phyloP scores from a whole-genome alignment of 495 filamentous ascomycete species.

The Lasiosphaeris hirsuta region DNA sequence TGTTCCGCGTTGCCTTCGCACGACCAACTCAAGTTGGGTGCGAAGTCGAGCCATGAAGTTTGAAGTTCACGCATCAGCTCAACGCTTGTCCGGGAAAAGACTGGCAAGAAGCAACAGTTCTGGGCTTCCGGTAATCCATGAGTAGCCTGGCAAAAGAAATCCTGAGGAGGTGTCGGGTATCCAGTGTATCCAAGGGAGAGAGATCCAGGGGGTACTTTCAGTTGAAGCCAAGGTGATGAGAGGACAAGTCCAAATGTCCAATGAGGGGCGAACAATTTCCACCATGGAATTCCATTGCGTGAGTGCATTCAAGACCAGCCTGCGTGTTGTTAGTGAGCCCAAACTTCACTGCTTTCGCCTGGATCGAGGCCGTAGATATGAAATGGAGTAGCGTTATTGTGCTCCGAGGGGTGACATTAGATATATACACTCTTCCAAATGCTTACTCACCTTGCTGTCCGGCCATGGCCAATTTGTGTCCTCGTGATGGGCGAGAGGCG shows the following conservation, averaged over 20 bases:
- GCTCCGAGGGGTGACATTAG: constrained; percentile 29
- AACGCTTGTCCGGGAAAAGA: too few relatives aligned
- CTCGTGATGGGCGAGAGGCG: constrained; percentile 28
- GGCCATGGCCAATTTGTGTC: constrained; percentile 27
- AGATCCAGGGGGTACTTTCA: not conserved
- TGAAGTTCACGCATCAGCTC: not conserved
- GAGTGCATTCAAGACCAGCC: constrained; percentile 5
- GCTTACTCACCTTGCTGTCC: constrained; percentile 50
- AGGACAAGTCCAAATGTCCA: not conserved
- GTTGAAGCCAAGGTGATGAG: not conserved
- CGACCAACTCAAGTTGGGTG: too few relatives aligned
- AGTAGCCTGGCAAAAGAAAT: not conserved
- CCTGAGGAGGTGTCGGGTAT: not conserved
- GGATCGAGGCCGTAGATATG: constrained; percentile 10
- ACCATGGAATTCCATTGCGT: too few relatives aligned
- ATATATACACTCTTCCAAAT: constrained; percentile 45
- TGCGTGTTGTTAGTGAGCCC: constrained; percentile 26
- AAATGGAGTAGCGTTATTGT: constrained; percentile 28
- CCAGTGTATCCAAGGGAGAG: not conserved
- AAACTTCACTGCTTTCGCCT: constrained; percentile 10
- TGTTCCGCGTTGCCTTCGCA: too few relatives aligned
- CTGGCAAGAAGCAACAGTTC: too few relatives aligned
- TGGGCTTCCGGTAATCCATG: too few relatives aligned
- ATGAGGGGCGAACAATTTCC: too few relatives aligned
- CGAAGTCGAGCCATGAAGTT: too few relatives aligned